Evolutionary conservation across 2,329 filamentous ascomycete genomes (phyloP), one percentile per base, ranked within the genome.

Genomic region (Cladophialophora psammophila): DNA sequence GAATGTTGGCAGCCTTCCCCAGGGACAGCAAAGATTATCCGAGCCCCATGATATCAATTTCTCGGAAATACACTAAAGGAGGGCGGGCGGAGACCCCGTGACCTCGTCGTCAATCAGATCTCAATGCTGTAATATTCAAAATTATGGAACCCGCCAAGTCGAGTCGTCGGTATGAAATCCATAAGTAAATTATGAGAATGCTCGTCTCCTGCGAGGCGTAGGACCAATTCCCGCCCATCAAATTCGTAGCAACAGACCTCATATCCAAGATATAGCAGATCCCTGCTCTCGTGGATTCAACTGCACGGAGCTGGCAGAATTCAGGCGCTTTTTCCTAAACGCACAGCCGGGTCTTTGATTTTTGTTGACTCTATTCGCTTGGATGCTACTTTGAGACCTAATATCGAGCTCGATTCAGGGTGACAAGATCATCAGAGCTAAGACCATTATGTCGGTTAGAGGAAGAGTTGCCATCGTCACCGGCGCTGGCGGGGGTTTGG

Each of bases 401-500:
- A 42, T 42, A 2, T 4, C 38, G 38, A 1, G 13, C n/a, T 42
- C 38, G n/a, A 2, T 15, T 15, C 12, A 13, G 38, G 38, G 3
- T 15, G 15, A 42, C 12, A 15, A 15, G 13, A 15, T 42, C 12
- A 40, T 18, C 38, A 42, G n/a, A 42, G 38, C 38, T 42, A 5
- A 15, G 6, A 26, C 18, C 5, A 13, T n/a, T 10, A 67, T 67
- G 65, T 67, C 65, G 5, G 60, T 67, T 34, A 5, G 38, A 35
- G 76, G 75, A 50, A 79, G 77, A 72, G 76, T 79, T 45, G 77
- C 76, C n/a, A 63, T 78, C 3, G 73, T 79, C 45, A 78, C 77
- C 7, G 75, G 75, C 45, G 74, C 75, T 10, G 73, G 74, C 20
- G 67, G 73, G 13, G 76, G 78, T 6, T 73, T 79, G 34, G 77